Percentiles rank a stretch among this genome's conserved stretches.
Evolutionary conservation across 768 basidiomycete genomes (phyloP).

Genomic region (Antrodiella citrinella): DNA sequence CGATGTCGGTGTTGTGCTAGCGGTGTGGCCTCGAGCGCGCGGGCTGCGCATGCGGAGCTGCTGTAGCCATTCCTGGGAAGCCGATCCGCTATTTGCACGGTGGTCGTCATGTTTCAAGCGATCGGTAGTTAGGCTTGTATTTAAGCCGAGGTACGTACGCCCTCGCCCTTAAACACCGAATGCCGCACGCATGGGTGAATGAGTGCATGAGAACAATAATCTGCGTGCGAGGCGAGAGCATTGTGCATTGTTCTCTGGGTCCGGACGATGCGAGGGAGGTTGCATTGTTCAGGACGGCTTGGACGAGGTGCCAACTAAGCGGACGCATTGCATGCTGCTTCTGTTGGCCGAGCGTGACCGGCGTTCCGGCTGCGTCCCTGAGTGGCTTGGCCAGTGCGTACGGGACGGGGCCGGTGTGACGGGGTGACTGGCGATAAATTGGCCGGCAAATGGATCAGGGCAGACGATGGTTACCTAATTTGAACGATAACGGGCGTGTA

Average conservation of each 20-base stretch:
- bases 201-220: too few species aligned
- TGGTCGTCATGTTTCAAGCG: background rate
- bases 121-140: background rate
- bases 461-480: too few species aligned
- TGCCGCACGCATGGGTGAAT: too few species aligned
- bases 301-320: background rate
- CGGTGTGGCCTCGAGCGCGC: too few species aligned
- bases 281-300: background rate
- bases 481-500: too few species aligned
- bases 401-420: background rate
- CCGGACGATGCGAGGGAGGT: background rate
- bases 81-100: background rate
- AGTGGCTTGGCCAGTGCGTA: background rate
- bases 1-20: background rate
- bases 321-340: background rate
- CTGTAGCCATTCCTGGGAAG: background rate
- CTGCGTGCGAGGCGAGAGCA: background rate
- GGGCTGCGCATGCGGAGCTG: background rate
- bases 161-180: too few species aligned
- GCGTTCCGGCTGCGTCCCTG: background rate
- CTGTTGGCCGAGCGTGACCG: background rate
- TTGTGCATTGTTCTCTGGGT: background rate
- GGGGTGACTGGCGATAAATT: too few species aligned
- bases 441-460: too few species aligned
- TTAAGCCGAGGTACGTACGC: too few species aligned